Base-by-base conservation (phyloP, 1,284 basidiomycete genomes). In the Lignosus rhinocerotis region DNA sequence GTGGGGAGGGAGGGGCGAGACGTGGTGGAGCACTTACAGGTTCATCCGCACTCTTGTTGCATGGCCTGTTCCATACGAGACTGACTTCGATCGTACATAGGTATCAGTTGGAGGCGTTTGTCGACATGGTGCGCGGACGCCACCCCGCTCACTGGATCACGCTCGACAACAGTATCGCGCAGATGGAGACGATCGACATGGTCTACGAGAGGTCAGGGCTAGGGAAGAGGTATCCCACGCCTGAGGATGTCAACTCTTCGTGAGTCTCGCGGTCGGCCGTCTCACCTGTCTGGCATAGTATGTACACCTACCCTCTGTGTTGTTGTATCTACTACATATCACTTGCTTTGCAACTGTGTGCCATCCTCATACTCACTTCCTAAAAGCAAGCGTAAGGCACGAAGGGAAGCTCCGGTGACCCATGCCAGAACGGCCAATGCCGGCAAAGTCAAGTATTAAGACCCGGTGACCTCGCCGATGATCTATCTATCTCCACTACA, bases 61-160 rank as follows among this genome's bases (percentile, higher is more conserved):
- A 25, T 21, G 21, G 2, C 9, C 6, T 41, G 4, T n/a, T 12
- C 3, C 10, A 10, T 34, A 36, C 9, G 32, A 11, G 16, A 34
- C 32, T 25, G 19, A 31, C 25, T 8, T 11, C 21, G 5, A 25
- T 25, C 25, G 25, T 25, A 11, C 12, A 19, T 17, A 75, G 83
- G 19, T 84, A 83, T 62, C 82, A 85, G 68, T 72, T 87, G 36
- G 83, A 84, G 69, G 82, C 79, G 10, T 82, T 86, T 59, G 78
- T 86, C 17, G 81, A 85, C 67, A 75, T 76, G 58, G 60, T 86
- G 10, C 77, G 77, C 50, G 82, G 81, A n/a, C 75, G 82, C 42
- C 71, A 72, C 36, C 79, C 82, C 6, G 75, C 79, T 52, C 74
- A 76, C 8, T 86, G 84, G 84, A 65, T 82, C 33, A 70, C 73